Base-by-base conservation (phyloP, 2,329 filamentous ascomycete genomes). In the Cladosporium sp. region DNA sequence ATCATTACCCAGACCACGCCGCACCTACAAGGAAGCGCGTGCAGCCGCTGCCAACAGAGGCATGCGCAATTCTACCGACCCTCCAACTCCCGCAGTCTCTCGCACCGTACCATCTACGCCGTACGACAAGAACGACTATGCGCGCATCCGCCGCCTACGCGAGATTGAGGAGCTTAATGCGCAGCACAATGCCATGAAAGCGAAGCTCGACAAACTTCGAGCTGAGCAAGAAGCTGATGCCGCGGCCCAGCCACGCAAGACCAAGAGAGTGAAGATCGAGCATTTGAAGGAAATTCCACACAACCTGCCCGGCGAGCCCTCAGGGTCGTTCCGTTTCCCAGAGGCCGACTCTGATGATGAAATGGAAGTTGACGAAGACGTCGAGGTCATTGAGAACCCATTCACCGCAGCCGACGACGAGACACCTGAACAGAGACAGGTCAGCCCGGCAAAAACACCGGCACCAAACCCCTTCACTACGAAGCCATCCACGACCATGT, bases 211-310 rank as follows among this genome's bases (percentile, higher is more conserved):
- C 33, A 59, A 65, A 37, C 62, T 67, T 8, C 53, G 35, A 8
- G 61, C 61, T 46, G 65, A 68, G 35, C 72, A 75, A 37, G 70
- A 75, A 61, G 71, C 71, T 46, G 68, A 71, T 28, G 28, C 52
- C 12, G 53, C 31, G 14, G n/a, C 40, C 55, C 64, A 70, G 52
- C 62, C 67, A 28, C 72, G 70, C 52, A 68, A 68, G 55, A 63
- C 64, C 40, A 76, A 76, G 69, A 67, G 72, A 26, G 72, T 76
- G 58, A 76, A 76, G 67, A 66, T 76, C 52, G 73, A 76, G 62
- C 64, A 71, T n/a, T 65, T 76, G 12, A 66, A 67, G 12, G 49
- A 35, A 14, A 74, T 76, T 31, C 74, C 74, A 61, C 72, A 74
- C 66, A 73, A 72, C 57, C 67, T 67, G 14, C 74, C 73, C 5